Evolutionary conservation across 148 eudicot genomes (phyloP).

Genomic region (Vaccinium macrocarpon): DNA sequence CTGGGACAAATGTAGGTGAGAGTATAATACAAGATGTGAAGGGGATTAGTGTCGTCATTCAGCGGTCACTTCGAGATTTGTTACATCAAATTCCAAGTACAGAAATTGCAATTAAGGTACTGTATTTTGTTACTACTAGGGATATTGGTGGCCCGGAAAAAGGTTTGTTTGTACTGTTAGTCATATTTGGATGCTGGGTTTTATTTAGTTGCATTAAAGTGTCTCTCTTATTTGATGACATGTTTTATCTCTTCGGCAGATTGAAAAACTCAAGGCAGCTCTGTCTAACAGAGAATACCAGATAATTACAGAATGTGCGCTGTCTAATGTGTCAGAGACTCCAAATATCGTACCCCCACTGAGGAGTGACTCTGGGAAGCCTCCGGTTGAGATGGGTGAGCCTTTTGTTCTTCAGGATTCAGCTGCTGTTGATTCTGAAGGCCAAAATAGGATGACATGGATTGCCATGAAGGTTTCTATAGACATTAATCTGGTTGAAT

Average conservation of each 20-base stretch:
- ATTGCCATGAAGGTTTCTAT: conserved; percentile 64
- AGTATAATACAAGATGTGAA: conserved; percentile 87
- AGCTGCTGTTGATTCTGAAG: conserved; percentile 39
- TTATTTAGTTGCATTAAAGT: neutral
- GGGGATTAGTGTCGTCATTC: conserved; percentile 71
- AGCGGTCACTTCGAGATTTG: conserved; percentile 86
- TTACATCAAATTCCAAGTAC: conserved; percentile 68
- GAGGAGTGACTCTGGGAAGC: conserved; percentile 28
- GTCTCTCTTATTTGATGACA: conserved; percentile 2
- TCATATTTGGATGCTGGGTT: neutral
- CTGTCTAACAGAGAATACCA: conserved; percentile 84
- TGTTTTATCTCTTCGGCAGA: conserved; percentile 39
- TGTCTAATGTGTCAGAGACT: conserved; percentile 75
- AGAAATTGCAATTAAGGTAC: conserved; percentile 76
- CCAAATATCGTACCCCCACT: conserved; percentile 63
- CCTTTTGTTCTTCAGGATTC: conserved; percentile 34
- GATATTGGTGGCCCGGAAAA: conserved; percentile 8
- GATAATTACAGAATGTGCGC: conserved; percentile 90
- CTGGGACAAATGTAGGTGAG: conserved; percentile 69
- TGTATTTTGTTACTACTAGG: neutral
- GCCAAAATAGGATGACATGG: conserved; percentile 43
- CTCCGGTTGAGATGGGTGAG: conserved; percentile 35
- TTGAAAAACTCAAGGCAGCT: conserved; percentile 77
- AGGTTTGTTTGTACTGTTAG: neutral
- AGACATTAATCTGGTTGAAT: conserved; percentile 69